Evolutionary conservation across 2,329 filamentous ascomycete species (phyloP).

Genomic region (Venturia oleaginea): DNA sequence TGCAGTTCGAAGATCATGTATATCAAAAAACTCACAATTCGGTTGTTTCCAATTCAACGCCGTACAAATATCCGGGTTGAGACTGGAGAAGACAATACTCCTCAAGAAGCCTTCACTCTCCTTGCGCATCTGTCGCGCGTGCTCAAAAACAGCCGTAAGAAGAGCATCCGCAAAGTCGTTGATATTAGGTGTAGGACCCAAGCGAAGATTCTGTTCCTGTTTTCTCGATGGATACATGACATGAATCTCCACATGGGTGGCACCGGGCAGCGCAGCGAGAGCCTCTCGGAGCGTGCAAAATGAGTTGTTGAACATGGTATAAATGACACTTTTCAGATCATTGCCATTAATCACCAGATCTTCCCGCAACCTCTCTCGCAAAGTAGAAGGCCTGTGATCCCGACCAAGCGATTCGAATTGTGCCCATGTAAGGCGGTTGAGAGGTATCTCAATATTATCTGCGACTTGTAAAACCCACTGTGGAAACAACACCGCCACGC

Average conservation of each 20-base stretch:
- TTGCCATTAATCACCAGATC: slow-evolving; percentile 16
- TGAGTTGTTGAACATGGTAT: slow-evolving; percentile 62
- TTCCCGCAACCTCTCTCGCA: background rate
- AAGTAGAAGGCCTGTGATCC: slow-evolving; percentile 21
- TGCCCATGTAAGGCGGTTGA: slow-evolving; percentile 66
- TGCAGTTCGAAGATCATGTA: background rate
- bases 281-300: slow-evolving; percentile 75
- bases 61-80: slow-evolving; percentile 82
- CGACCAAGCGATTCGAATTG: slow-evolving; percentile 52
- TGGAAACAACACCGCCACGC: slow-evolving; percentile 78
- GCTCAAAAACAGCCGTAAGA: slow-evolving; percentile 79
- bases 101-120: slow-evolving; percentile 61
- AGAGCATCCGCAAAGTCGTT: slow-evolving; percentile 81
- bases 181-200: slow-evolving; percentile 70
- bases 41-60: slow-evolving; percentile 99
- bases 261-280: slow-evolving; percentile 61
- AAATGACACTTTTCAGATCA: slow-evolving; percentile 51
- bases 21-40: slow-evolving; percentile 54
- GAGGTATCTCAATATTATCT: slow-evolving; percentile 63
- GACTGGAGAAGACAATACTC: slow-evolving; percentile 89
- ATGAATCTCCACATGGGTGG: slow-evolving; percentile 86
- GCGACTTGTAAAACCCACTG: slow-evolving; percentile 70
- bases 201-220: slow-evolving; percentile 60
- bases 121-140: slow-evolving; percentile 62
- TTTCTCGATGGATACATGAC: slow-evolving; percentile 71